Base-by-base conservation (phyloP, 23 red algal genomes). In the Gracilariopsis chorda region DNA sequence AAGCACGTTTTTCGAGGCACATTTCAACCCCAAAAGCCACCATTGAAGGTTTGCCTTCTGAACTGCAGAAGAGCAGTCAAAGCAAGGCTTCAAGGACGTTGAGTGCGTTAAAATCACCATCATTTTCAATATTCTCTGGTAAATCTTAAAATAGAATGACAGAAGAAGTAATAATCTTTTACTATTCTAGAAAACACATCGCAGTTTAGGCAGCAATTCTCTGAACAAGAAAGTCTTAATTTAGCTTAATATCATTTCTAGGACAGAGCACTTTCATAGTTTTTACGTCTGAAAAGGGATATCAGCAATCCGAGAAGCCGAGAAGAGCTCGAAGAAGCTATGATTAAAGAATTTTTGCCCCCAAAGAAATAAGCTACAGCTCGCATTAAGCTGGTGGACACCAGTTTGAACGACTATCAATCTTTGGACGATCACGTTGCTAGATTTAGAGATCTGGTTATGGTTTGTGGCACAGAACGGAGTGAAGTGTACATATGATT, bases 141-240 rank as follows among this genome's bases (percentile, higher is more conserved):
- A 73, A 37, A 46, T 34, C 71, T 34, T 7, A 16, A 20, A 42
- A 48, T 23, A 43, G 71, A 47, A 77, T 42, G 9, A 4, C 40
- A 14, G 71, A 77, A 28, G 48, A 77, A 28, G 71, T 77, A 4
- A 27, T 6, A 23, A 77, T 34, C 25, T 82, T 63, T 1, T 55
- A 58, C n/a, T 82, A 58, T 57, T 55, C 0, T 53, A 20, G 0
- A 36, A 34, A n/a, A 82, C 29, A 23, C 48, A 77, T 23, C 12
- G 71, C 11, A 77, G 48, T 20, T 42, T 77, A 14, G 43, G 71
- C 71, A 77, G 48, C 40, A 47, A 77, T 47, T 82, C 77, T 82
- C 77, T 19, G 49, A 82, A 29, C 6, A 28, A 34, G 13, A 57
- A 59, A 58, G 27, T 20, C 48, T 82, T 28, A 20, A 82, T 56